phyloP scores from a whole-genome alignment of 2,329 filamentous ascomycete species.

The Mycogone perniciosa region DNA sequence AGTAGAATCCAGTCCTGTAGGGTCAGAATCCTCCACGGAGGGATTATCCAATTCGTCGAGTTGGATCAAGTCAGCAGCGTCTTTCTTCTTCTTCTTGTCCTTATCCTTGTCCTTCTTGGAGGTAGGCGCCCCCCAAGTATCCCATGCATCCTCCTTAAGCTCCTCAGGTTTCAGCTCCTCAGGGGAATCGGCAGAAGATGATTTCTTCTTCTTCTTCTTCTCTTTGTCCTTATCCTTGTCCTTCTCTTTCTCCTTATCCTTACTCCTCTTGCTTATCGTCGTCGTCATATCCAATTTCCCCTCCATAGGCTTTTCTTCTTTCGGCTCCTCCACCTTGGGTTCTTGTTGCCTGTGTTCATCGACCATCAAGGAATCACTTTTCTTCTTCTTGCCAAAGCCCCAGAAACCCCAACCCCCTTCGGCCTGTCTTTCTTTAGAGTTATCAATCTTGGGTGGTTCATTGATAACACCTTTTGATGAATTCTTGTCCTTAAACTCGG shows the following conservation, averaged over 20 bases:
- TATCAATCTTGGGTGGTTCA: not conserved
- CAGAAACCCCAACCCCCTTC: conserved; percentile 23
- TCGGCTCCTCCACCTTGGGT: conserved; percentile 1
- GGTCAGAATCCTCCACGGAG: conserved; percentile 20
- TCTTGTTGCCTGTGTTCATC: not conserved
- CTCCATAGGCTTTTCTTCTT: not conserved
- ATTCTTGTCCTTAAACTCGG: not conserved
- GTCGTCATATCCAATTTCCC: not conserved
- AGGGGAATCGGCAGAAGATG: conserved; percentile 13
- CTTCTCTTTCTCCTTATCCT: not conserved
- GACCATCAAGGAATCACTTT: conserved; percentile 4
- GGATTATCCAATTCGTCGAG: conserved; percentile 25
- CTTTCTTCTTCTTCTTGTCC: conserved; percentile 39
- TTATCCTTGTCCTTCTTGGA: conserved; percentile 24
- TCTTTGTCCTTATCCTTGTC: conserved; percentile 10
- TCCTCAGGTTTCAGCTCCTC: conserved; percentile 17
- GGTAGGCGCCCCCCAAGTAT: conserved; percentile 16
- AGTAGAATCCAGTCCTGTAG: conserved; percentile 24
- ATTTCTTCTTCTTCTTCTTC: conserved; percentile 20
- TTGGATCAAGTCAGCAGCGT: conserved; percentile 30
- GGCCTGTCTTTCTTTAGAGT: conserved; percentile 16
- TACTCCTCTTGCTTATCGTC: not conserved
- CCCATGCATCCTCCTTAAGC: conserved; percentile 21
- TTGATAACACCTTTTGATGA: not conserved
- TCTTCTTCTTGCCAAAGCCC: conserved; percentile 17